Evolutionary conservation across 202 grass and related monocot species (phyloP).

Genomic region (Panicum virgatum): DNA sequence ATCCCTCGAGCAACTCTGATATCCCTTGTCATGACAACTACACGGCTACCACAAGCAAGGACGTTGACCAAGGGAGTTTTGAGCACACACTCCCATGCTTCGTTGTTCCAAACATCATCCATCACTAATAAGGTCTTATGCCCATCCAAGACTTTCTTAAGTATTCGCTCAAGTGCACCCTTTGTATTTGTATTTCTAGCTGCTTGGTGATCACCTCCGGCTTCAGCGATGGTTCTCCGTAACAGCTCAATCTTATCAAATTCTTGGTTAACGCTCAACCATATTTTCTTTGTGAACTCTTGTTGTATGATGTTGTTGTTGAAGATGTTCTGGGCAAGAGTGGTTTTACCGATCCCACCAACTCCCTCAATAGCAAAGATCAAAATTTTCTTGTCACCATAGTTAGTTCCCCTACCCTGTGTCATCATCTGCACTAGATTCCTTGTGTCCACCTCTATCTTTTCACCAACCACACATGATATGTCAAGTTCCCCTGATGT

Average conservation of each 20-base stretch:
- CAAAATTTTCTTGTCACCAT: neutral
- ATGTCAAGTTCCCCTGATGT: neutral
- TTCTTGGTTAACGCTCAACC: neutral
- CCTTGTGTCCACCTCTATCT: neutral
- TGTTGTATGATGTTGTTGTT: neutral
- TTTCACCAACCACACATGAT: neutral
- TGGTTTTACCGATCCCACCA: constrained; percentile 24
- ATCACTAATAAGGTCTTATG: neutral
- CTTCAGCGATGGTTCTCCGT: neutral
- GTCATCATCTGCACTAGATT: neutral
- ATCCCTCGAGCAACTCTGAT: neutral
- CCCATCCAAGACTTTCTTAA: neutral
- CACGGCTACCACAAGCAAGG: neutral
- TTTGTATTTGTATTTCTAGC: neutral
- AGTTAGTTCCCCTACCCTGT: neutral
- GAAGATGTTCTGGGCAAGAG: constrained; percentile 11
- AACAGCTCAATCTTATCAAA: neutral
- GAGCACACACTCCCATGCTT: neutral
- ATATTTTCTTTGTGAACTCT: neutral
- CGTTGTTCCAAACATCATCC: neutral
- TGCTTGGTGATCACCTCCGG: neutral
- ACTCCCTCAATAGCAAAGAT: constrained; percentile 13
- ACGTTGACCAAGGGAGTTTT: neutral
- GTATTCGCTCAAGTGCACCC: neutral
- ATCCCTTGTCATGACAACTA: constrained; percentile 20